phyloP scores from a whole-genome alignment of 2,329 filamentous ascomycete genomes.

The Endoconidiophora polonica region DNA sequence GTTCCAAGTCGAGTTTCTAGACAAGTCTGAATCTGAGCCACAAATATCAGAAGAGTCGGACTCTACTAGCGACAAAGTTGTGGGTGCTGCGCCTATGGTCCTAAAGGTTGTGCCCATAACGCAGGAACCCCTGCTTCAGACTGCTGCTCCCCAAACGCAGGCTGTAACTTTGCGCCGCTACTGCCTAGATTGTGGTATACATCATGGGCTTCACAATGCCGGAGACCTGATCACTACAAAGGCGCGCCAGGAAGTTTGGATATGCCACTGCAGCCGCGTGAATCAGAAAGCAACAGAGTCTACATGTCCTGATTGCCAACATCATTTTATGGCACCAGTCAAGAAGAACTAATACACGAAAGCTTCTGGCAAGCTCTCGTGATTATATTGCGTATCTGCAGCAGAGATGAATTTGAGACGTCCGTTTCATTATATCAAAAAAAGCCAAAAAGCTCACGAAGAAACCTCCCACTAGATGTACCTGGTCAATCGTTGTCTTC shows the following conservation, averaged over 20 bases:
- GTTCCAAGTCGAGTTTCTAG: slow-evolving; percentile 11
- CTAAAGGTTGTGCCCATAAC: neutral
- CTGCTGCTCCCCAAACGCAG: neutral
- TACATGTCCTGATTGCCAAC: slow-evolving; percentile 22
- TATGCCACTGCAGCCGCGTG: slow-evolving; percentile 23
- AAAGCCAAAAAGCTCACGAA: neutral
- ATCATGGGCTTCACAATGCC: slow-evolving; percentile 22
- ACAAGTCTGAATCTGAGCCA: neutral
- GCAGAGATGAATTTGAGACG: neutral
- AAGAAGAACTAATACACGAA: neutral
- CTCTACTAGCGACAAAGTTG: neutral
- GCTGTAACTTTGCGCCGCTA: slow-evolving; percentile 23
- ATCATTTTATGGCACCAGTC: slow-evolving; percentile 19
- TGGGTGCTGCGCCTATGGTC: neutral
- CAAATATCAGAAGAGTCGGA: neutral
- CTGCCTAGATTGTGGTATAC: slow-evolving; percentile 27
- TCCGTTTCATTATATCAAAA: neutral
- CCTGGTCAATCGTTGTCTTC: no score
- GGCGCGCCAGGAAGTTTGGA: slow-evolving; percentile 24
- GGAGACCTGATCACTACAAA: slow-evolving; percentile 24
- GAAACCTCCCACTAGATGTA: neutral
- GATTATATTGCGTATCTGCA: neutral
- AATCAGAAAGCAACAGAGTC: slow-evolving; percentile 23
- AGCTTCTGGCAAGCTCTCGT: neutral
- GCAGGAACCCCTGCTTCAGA: neutral